Evolutionary conservation across 1,284 basidiomycete genomes (phyloP).

Genomic region (Tilletia horrida): DNA sequence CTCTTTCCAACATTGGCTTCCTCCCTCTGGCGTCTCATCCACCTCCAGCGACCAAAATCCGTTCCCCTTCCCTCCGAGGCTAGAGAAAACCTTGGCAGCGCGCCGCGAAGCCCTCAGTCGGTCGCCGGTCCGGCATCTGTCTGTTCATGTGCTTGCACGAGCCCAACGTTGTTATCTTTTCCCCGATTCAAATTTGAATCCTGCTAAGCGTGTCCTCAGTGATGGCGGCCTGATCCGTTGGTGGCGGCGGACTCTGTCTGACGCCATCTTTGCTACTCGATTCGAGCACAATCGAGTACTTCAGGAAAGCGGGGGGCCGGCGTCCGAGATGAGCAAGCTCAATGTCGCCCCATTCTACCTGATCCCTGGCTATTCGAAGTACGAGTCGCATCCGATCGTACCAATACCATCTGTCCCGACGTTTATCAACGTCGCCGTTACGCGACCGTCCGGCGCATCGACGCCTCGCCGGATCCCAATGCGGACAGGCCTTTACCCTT

Average conservation of each 20-base stretch:
- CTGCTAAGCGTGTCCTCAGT: conserved; percentile 68
- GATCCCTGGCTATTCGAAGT: conserved; percentile 43
- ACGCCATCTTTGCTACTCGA: conserved; percentile 26
- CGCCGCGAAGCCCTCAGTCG: not conserved
- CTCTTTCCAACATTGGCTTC: conserved; percentile 63
- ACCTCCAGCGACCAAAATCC: not conserved
- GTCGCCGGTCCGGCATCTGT: conserved; percentile 32
- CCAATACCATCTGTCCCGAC: conserved; percentile 30
- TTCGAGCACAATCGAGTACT: conserved; percentile 3
- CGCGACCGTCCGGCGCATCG: not conserved
- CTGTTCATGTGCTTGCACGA: conserved; percentile 82
- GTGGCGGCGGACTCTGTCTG: conserved; percentile 67
- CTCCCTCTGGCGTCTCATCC: conserved; percentile 57
- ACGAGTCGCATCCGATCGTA: conserved; percentile 45
- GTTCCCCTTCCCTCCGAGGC: not conserved
- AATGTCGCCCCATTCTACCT: conserved; percentile 42
- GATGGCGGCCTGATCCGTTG: conserved; percentile 81
- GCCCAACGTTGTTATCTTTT: conserved; percentile 90
- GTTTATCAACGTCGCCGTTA: not conserved
- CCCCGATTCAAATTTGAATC: conserved; percentile 76
- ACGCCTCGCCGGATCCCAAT: not conserved
- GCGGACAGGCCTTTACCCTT: not conserved
- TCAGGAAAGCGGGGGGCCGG: not conserved
- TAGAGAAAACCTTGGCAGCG: conserved; percentile 11
- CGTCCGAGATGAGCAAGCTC: conserved; percentile 12